Evolutionary conservation across 2,329 filamentous ascomycete species (phyloP), one percentile per base, ranked within the genome.

Genomic region (Trichoderma lentiforme): DNA sequence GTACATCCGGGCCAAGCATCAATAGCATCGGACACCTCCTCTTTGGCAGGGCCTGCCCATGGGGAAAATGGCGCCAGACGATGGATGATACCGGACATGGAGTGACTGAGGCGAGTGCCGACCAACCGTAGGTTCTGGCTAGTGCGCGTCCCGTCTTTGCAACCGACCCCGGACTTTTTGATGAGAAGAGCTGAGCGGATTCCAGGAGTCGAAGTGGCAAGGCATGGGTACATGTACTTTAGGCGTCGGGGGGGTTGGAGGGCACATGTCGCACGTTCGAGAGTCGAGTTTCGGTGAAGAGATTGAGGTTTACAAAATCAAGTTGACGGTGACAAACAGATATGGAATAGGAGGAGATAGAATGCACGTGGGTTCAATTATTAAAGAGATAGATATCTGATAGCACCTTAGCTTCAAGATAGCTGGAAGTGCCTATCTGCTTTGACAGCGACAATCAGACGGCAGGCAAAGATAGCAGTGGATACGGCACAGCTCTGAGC

Each of bases 51-150:
- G 53, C 34, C 34, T 68, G 53, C 65, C 56, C 65, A 68, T 60
- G 65, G 65, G 65, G 65, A 26, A 43, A 36, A 51, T 47, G 56
- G 56, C 34, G 65, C 34, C 53, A 47, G 36, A n/a, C 26, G 24
- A 58, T 39, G 34, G n/a, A 47, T 56, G 63, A 66, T 66, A 66
- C 39, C 39, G 7, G 39, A 43, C 63, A 21, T 32, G 57, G 32
- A 57, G 30, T 36, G 32, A 56, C 32, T 39, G 34, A 26, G 18
- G 64, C 47, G 30, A 60, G 36, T 39, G 62, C 62, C 65, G 65
- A 60, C 65, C 65, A 68, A 60, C 65, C 65, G 65, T 21, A 39
- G 34, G 51, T 58, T 36, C 65, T 64, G 57, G 57, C 5, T 68
- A 68, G 65, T 68, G 64, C 65, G 43, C 39, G 26, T 62, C 60